Conservation (phyloP, 345 rosid genomes). For the Balakata baccata region DNA sequence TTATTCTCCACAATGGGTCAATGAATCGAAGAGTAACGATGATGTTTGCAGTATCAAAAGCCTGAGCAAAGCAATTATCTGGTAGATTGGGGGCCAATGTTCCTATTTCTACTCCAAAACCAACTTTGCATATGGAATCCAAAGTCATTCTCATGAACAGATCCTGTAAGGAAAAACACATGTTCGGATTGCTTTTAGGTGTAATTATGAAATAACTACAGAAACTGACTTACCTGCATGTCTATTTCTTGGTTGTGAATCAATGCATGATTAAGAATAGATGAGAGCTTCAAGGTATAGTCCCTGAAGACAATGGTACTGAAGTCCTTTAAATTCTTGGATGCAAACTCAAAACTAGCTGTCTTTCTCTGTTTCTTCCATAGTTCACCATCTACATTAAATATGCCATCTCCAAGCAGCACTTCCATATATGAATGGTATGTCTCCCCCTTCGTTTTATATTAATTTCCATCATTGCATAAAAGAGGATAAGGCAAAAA, state of each 20-base stretch:
- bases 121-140: slow-evolving; percentile 93
- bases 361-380: slow-evolving; percentile 96
- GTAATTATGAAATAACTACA: not conserved
- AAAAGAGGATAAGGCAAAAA: not conserved
- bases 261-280: slow-evolving; percentile 58
- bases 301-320: slow-evolving; percentile 86
- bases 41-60: slow-evolving; percentile 80
- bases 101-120: slow-evolving; percentile 92
- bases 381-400: slow-evolving; percentile 80
- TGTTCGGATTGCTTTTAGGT: not conserved
- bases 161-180: slow-evolving; percentile 38
- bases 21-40: slow-evolving; percentile 84
- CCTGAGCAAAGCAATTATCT: slow-evolving; percentile 69
- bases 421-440: slow-evolving; percentile 96
- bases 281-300: slow-evolving; percentile 69
- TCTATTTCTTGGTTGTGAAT: slow-evolving; percentile 53
- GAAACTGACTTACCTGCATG: slow-evolving; percentile 56
- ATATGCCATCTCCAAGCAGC: slow-evolving; percentile 82
- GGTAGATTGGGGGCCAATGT: slow-evolving; percentile 67
- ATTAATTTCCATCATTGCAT: not conserved
- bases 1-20: slow-evolving; percentile 82
- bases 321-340: slow-evolving; percentile 86
- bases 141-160: slow-evolving; percentile 87
- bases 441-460: slow-evolving; percentile 64
- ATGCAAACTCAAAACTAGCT: slow-evolving; percentile 93